Conservation (phyloP, 192 early-diverging fungal genomes). For the Entophlyctis luteolus region DNA sequence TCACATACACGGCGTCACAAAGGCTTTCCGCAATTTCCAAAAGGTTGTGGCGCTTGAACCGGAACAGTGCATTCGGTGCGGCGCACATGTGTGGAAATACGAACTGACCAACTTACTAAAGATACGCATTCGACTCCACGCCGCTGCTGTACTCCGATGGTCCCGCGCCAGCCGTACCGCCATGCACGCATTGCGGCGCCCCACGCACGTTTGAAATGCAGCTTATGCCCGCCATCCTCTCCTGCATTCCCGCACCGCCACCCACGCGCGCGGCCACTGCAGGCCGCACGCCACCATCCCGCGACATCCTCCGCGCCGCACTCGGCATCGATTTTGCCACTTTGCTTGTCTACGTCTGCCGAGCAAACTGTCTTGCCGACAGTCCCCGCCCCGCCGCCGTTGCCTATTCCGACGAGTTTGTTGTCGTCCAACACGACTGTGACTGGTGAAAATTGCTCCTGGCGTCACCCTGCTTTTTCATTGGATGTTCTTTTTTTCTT, state of each 20-base stretch:
- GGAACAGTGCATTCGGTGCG: slow-evolving; percentile 74
- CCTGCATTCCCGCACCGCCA: slow-evolving; percentile 61
- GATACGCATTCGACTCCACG: slow-evolving; percentile 28
- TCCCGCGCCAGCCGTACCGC: slow-evolving; percentile 39
- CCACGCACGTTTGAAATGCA: slow-evolving; percentile 86
- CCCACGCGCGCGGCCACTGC: slow-evolving; percentile 28
- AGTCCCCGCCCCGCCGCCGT: background rate
- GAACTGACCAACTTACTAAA: slow-evolving; percentile 58
- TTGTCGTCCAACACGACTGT: background rate
- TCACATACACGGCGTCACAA: slow-evolving; percentile 70
- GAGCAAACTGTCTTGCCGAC: slow-evolving; percentile 64
- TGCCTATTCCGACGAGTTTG: background rate
- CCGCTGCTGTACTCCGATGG: slow-evolving; percentile 1
- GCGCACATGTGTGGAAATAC: background rate
- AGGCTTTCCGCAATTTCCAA: slow-evolving; percentile 77
- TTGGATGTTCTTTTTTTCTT: too few species aligned
- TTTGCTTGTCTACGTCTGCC: slow-evolving; percentile 74
- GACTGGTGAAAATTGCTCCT: slow-evolving; percentile 2
- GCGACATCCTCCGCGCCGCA: slow-evolving; percentile 29
- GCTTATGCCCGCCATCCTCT: slow-evolving; percentile 83
- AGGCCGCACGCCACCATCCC: background rate
- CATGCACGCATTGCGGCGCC: slow-evolving; percentile 63
- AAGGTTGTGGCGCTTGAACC: slow-evolving; percentile 66
- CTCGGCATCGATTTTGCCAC: slow-evolving; percentile 94
- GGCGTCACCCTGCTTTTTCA: too few species aligned